Base-by-base conservation (phyloP, 2,329 filamentous ascomycete species). In the Thielaviopsis populi region DNA sequence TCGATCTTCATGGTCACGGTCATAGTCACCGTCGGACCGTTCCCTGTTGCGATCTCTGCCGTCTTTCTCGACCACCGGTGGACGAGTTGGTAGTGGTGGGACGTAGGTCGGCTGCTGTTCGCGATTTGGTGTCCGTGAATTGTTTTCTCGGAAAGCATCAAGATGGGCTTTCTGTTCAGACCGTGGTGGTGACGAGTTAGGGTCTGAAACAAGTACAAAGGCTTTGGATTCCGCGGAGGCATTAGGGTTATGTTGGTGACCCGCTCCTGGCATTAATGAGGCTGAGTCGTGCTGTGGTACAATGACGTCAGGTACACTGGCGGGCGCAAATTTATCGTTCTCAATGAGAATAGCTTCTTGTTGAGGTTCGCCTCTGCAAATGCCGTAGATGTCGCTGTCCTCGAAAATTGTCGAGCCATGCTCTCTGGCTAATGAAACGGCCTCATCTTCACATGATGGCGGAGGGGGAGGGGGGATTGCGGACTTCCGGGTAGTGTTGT, bases 381-480 rank as follows among this genome's bases (percentile, higher is more conserved):
- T 41, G 13, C 65, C 65, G 41, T 66, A 43, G n/a, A 58, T 40
- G 33, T 66, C 61, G n/a, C 17, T 50, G 15, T 66, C 59, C 27
- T 48, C 27, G 17, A 59, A 59, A 13, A 48, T 13, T 37, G 17
- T n/a, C 43, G 62, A 43, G 27, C 42, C 27, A 42, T 66, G 58
- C 30, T 66, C 65, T 41, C 62, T 48, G 8, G 65, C 61, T 15
- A 66, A 33, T 10, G 65, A 63, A 15, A 62, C 62, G 13, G 43
- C 62, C 37, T 66, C 65, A 54, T 63, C 62, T 59, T 66, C 65
- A 43, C 62, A 63, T 27, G 65, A 61, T 17, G 65, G 65, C 42
- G 61, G 58, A 11, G 65, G 65, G 2, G 65, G 65, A 17, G 65
- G 65, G 10, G 65, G 65, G 22, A 64, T 62, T 2, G 65, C 59